Evolutionary conservation across 768 basidiomycete genomes (phyloP).

Genomic region (Lentinula guzmanii): DNA sequence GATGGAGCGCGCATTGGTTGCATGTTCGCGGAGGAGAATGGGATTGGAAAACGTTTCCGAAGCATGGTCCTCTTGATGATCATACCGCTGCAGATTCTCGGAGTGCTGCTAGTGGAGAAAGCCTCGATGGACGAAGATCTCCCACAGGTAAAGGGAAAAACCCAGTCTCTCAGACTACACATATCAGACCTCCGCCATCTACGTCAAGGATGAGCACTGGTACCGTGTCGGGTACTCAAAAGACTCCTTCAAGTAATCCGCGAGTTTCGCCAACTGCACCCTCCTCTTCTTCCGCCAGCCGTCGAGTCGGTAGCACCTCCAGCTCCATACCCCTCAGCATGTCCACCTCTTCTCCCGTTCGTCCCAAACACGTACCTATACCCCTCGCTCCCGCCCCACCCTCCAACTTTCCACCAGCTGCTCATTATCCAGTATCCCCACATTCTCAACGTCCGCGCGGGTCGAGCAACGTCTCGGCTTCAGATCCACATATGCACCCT

Average conservation of each 20-base stretch:
- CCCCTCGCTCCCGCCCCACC: constrained; percentile 25
- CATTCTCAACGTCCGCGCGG: constrained; percentile 34
- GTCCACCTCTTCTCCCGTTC: constrained; percentile 20
- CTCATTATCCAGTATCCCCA: constrained; percentile 45
- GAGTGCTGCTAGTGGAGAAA: constrained; percentile 51
- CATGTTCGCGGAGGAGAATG: constrained; percentile 41
- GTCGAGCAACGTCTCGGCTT: constrained; percentile 10
- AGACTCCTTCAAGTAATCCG: not conserved
- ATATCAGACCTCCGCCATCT: not conserved
- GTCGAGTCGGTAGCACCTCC: constrained; percentile 3
- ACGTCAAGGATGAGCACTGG: not conserved
- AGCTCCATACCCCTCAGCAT: constrained; percentile 13
- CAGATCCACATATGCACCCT: constrained; percentile 71
- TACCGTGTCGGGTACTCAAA: not conserved
- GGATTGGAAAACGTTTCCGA: constrained; percentile 66
- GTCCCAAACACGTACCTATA: constrained; percentile 35
- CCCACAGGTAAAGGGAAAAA: not conserved
- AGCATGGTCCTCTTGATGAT: constrained; percentile 18
- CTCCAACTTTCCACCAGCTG: constrained; percentile 23
- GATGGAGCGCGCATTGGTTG: constrained; percentile 59
- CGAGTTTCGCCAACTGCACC: constrained; percentile 6
- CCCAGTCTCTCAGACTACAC: not conserved
- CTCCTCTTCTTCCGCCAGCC: constrained; percentile 15
- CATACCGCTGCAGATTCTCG: constrained; percentile 28
- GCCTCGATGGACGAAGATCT: constrained; percentile 25